A percentile compares a stretch with the other conserved stretches of the same genome.
These are phyloP conservation scores for Primulina tabacum DNA, from an alignment of 257 asterid species.

Conservation along the genomic window DNA sequence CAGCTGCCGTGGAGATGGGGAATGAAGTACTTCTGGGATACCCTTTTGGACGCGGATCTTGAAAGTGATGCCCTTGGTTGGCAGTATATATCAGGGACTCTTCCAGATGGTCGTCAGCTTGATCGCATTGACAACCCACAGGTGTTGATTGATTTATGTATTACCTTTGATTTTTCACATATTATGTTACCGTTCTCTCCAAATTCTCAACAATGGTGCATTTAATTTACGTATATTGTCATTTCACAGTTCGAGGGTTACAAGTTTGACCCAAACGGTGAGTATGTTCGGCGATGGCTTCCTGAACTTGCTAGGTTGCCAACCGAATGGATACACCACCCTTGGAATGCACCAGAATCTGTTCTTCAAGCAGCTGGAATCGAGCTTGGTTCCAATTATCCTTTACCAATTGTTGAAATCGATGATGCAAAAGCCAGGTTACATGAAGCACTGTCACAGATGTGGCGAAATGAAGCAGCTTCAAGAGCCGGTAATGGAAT, in stretches of 20 bases:
- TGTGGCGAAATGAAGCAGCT: constrained; percentile 82
- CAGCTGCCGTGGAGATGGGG: constrained; percentile 99
- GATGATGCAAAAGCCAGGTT: constrained; percentile 68
- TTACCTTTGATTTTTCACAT: background rate
- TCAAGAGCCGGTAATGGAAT: constrained; percentile 66
- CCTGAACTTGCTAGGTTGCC: constrained; percentile 90
- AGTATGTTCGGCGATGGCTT: constrained; percentile 93
- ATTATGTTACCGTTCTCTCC: background rate
- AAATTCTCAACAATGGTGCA: background rate
- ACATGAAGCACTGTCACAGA: constrained; percentile 67
- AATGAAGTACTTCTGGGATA: constrained; percentile 97
- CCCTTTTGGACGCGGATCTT: constrained; percentile 87
- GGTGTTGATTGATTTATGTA: constrained; percentile 35
- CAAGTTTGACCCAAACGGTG: constrained; percentile 86
- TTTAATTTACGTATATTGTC: background rate
- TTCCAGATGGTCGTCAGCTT: constrained; percentile 82
- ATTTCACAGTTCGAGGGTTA: constrained; percentile 74
- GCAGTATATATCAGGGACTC: constrained; percentile 88
- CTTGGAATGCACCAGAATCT: constrained; percentile 82
- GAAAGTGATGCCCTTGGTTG: constrained; percentile 98
- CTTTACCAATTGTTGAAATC: constrained; percentile 67
- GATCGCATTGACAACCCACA: constrained; percentile 90
- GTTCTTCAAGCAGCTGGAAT: constrained; percentile 93
- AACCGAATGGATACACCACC: constrained; percentile 95
- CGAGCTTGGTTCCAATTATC: constrained; percentile 92